A percentile compares a stretch with the other conserved stretches of the same genome.
Conservation (phyloP, 2,329 filamentous ascomycete species). For the Hirsutella minnesotensis region DNA sequence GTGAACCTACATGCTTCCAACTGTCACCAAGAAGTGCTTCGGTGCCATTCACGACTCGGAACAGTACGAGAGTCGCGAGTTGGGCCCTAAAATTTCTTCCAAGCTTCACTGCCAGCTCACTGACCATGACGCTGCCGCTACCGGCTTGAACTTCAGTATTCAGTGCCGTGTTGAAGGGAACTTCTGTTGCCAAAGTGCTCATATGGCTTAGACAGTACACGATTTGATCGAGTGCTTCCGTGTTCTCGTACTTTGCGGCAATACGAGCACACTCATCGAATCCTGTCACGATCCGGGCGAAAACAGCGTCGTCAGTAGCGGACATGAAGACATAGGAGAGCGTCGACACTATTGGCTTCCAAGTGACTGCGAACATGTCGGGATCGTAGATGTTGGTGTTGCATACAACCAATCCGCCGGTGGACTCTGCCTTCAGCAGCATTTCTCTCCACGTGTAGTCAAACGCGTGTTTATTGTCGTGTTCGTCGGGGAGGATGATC, state of each 20-base stretch:
- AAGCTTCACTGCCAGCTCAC: conserved; percentile 90
- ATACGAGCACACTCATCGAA: conserved; percentile 96
- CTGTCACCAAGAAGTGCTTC: conserved; percentile 65
- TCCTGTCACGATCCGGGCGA: conserved; percentile 81
- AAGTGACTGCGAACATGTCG: conserved; percentile 94
- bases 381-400: conserved; percentile 92
- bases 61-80: conserved; percentile 86
- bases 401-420: conserved; percentile 64
- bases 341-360: conserved; percentile 89
- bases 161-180: conserved; percentile 67
- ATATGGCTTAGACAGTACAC: conserved; percentile 84
- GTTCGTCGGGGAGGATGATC: conserved; percentile 93
- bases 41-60: conserved; percentile 79
- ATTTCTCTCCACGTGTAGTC: conserved; percentile 97
- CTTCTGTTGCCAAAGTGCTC: conserved; percentile 69
- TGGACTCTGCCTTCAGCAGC: conserved; percentile 68
- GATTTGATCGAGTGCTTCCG: conserved; percentile 84
- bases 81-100: conserved; percentile 90
- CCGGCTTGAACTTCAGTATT: conserved; percentile 94
- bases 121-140: conserved; percentile 94
- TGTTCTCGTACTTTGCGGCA: conserved; percentile 70
- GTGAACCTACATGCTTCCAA: conserved; percentile 61
- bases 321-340: conserved; percentile 98
- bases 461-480: conserved; percentile 92
- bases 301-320: conserved; percentile 90